These are phyloP conservation scores for Neonectria magnoliae DNA, from an alignment of 2,329 filamentous ascomycete species.

Conservation along the genomic window DNA sequence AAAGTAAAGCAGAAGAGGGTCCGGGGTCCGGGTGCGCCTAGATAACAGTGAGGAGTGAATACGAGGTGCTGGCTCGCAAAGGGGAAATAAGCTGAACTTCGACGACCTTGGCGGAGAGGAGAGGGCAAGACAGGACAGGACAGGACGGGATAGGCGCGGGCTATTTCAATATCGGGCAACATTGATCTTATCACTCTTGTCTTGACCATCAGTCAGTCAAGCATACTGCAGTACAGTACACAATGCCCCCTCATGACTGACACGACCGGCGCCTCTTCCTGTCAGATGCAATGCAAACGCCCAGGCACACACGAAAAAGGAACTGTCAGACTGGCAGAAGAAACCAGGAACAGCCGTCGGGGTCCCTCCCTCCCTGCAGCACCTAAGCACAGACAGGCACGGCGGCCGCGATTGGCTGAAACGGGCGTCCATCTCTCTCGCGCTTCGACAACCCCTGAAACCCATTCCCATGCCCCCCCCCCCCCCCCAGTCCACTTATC, in stretches of 20 bases:
- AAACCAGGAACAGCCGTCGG: conserved; percentile 9
- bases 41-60: background rate
- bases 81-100: background rate
- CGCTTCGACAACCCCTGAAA: conserved; percentile 14
- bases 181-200: background rate
- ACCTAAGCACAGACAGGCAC: background rate
- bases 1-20: conserved; percentile 18
- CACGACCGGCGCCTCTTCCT: background rate
- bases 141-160: background rate
- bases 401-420: background rate
- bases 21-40: background rate
- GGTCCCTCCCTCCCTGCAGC: background rate
- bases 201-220: background rate
- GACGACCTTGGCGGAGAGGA: background rate
- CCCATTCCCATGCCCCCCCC: conserved; percentile 7
- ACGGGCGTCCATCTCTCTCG: too few species aligned
- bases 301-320: background rate
- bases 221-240: too few species aligned
- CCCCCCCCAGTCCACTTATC: background rate
- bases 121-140: conserved; percentile 3
- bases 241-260: too few species aligned
- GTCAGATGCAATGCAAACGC: background rate
- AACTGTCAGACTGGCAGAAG: background rate
- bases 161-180: conserved; percentile 20
- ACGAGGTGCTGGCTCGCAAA: conserved; percentile 4